These are phyloP conservation scores for Phytopythium montanum DNA, from an alignment of 352 stramenopile genomes.

Conservation along the genomic window DNA sequence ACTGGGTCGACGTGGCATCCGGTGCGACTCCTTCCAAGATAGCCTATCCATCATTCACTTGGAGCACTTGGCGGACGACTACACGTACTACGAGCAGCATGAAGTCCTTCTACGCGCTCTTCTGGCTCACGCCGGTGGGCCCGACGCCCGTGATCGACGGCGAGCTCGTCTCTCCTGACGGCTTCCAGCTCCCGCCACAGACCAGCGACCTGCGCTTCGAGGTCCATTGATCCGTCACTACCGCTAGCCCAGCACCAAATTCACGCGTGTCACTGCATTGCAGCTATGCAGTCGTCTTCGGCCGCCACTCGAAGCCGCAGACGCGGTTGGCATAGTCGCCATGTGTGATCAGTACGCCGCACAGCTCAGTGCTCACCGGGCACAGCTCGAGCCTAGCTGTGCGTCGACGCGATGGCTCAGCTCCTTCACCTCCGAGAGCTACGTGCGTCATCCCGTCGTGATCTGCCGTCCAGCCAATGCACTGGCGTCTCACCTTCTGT, in stretches of 20 bases:
- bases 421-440: slow-evolving; percentile 10
- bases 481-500: background rate
- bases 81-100: background rate
- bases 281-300: background rate
- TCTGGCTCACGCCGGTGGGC: slow-evolving; percentile 31
- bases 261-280: background rate
- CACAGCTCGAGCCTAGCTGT: background rate
- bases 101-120: slow-evolving; percentile 28
- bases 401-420: slow-evolving; percentile 15
- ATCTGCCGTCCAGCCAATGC: background rate
- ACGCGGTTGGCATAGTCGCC: slow-evolving; percentile 1
- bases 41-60: too few species aligned
- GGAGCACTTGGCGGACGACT: background rate
- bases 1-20: background rate
- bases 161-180: slow-evolving; percentile 5
- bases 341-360: slow-evolving; percentile 5
- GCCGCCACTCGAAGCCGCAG: background rate
- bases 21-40: background rate
- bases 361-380: background rate
- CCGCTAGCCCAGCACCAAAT: background rate
- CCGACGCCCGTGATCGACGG: slow-evolving; percentile 19
- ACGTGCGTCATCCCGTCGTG: background rate
- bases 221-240: background rate
- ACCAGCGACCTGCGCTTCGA: background rate
- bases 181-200: slow-evolving; percentile 1